Base-by-base conservation (phyloP, 2,329 filamentous ascomycete genomes). In the Talaromyces islandicus region DNA sequence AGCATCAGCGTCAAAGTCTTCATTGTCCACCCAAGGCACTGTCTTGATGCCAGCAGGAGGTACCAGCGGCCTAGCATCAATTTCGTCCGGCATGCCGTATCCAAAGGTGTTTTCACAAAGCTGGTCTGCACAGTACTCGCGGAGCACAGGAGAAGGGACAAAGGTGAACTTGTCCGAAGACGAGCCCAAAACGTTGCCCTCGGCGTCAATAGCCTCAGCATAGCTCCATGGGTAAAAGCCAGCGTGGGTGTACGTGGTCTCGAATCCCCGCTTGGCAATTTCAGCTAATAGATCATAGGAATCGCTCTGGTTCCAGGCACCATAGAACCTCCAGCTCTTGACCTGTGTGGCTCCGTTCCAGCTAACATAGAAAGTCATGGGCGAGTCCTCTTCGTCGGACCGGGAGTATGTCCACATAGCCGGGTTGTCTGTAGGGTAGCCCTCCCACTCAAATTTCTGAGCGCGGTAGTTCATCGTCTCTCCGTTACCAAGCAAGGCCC, bases 331-430 rank as follows among this genome's bases (percentile, higher is more conserved):
- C 73, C 73, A 77, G 41, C 60, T 61, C 19, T 67, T 63, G 21
- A 77, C 71, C 35, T 71, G 72, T 7, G 74, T 77, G 7, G 74
- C 74, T 9, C 74, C 74, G 46, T 77, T 77, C 74, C 74, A 77
- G 61, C 74, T 75, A 11, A 71, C 74, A 55, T 77, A 77, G 56
- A 73, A 67, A 24, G 64, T 73, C 3, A 68, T 71, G 7, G 69
- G 60, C 0, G 71, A 68, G 35, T 65, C 62, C 0, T 65, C 59
- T 14, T 70, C 65, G 7, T 65, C 65, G 2, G 68, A 64, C 25
- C 65, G 67, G 7, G 75, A 70, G 56, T 76, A 77, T 0, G 71
- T 67, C 71, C 74, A 77, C 43, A 78, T 64, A 0, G 74, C 75
- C 3, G 76, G 76, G n/a, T 70, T 71, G 52, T 75, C 75, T 27